These are phyloP conservation scores for Dactylellina leptospora DNA, from an alignment of 2,329 filamentous ascomycete genomes.

Conservation along the genomic window DNA sequence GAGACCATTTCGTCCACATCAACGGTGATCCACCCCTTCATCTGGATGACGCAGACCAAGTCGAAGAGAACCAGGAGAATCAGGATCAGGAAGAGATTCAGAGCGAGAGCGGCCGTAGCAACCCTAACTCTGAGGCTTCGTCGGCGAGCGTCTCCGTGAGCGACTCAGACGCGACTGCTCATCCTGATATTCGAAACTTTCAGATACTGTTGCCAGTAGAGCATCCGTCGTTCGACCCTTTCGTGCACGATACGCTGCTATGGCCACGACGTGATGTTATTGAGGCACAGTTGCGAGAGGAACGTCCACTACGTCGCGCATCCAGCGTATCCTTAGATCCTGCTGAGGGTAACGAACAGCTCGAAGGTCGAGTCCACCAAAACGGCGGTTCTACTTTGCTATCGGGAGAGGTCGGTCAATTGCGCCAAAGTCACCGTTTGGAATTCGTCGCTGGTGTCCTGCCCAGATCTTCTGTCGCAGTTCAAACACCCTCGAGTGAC, in stretches of 20 bases:
- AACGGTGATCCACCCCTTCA: neutral
- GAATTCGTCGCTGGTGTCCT: too few relatives aligned
- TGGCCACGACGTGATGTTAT: constrained; percentile 45
- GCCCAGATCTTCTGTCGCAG: too few relatives aligned
- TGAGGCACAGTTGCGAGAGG: constrained; percentile 24
- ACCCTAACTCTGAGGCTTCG: neutral
- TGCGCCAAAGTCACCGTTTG: too few relatives aligned
- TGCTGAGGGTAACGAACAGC: neutral
- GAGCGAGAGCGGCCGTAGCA: constrained; percentile 5
- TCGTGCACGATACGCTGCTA: constrained; percentile 35
- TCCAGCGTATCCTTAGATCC: constrained; percentile 12
- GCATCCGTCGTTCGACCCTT: constrained; percentile 34
- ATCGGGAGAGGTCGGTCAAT: too few relatives aligned
- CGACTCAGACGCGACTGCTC: constrained; percentile 2
- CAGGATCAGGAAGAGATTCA: constrained; percentile 4
- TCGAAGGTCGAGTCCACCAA: too few relatives aligned
- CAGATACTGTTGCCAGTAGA: constrained; percentile 14
- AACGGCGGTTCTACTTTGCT: too few relatives aligned
- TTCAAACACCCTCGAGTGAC: too few relatives aligned
- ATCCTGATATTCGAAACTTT: constrained; percentile 10
- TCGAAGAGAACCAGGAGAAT: neutral
- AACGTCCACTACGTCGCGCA: too few relatives aligned
- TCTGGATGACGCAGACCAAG: neutral
- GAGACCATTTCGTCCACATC: constrained; percentile 12
- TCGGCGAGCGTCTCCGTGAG: too few relatives aligned